Base-by-base conservation (phyloP, 2,329 filamentous ascomycete genomes). In the Claviceps arundinis region DNA sequence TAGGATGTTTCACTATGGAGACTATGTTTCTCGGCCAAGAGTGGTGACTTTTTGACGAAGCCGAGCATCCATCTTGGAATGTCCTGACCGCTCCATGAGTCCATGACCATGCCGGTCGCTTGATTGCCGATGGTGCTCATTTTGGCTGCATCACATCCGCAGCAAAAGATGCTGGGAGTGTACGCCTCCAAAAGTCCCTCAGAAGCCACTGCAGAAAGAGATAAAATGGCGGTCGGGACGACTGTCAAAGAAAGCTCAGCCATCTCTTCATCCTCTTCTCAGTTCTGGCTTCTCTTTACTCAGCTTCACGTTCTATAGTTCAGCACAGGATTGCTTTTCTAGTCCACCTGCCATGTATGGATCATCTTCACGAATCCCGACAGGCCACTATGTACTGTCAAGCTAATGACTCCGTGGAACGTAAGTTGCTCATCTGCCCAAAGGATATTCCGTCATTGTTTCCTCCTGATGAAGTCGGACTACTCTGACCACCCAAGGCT, bases 261-360 rank as follows among this genome's bases (percentile, higher is more conserved):
- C 43, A 24, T 41, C 49, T 45, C 42, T 30, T 38, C 26, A 30
- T 30, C 8, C 26, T 42, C 22, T 22, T 22, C 17, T 19, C 17
- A 19, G 17, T 19, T 19, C 30, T 34, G 17, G 17, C 53, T 45
- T 50, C 30, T 42, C 47, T 48, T 41, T 24, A 42, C 30, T 22
- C 37, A 38, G 4, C 37, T 38, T 24, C 22, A 22, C 22, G 22
- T 22, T 22, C 30, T 41, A 37, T 47, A 22, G 17, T 42, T 48
- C 48, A 53, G 50, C 53, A 56, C 44, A 42, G 37, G 48, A 49
- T 53, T 55, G 50, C 54, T 52, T 54, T 55, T 53, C 47, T 44
- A 22, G 51, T 44, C 45, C 41, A 24, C 11, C 48, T 50, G 30
- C 50, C 4, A 30, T n/a, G 42, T 22, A 22, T 34, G 47, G 46